Conservation (phyloP, 805 yeast species). For the Nakazawaea molendinolei region DNA sequence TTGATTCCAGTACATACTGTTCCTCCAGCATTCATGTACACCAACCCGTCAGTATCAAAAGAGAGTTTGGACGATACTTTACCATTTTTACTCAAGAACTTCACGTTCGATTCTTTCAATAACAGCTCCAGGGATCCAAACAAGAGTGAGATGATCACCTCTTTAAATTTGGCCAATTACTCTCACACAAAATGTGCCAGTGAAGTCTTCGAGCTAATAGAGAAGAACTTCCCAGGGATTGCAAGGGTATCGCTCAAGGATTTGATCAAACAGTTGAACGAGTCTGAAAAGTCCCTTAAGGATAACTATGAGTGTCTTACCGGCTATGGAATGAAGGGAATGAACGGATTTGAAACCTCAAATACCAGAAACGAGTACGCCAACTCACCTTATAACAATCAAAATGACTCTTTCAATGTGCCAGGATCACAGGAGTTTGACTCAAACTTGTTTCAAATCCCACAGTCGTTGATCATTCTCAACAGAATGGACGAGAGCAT, state of each 20-base stretch:
- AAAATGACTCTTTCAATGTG: too few species aligned
- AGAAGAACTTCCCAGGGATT: conserved; percentile 7
- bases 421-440: conserved; percentile 6
- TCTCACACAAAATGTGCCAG: background rate
- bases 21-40: conserved; percentile 43
- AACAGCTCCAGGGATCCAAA: background rate
- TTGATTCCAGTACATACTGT: conserved; percentile 57
- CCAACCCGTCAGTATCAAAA: conserved; percentile 25
- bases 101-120: conserved; percentile 20
- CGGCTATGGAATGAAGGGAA: conserved; percentile 24
- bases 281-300: conserved; percentile 23
- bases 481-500: conserved; percentile 31
- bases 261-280: conserved; percentile 12
- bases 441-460: conserved; percentile 26
- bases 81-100: conserved; percentile 25
- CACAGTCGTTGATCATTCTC: conserved; percentile 28
- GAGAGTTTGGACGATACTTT: conserved; percentile 17
- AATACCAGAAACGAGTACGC: too few species aligned
- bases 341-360: too few species aligned
- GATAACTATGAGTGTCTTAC: conserved; percentile 27
- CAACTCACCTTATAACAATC: too few species aligned
- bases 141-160: background rate
- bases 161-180: conserved; percentile 4
- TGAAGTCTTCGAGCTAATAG: background rate
- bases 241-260: conserved; percentile 2